Conservation (phyloP, 495 filamentous ascomycete genomes). For the Penicillium paradoxum region DNA sequence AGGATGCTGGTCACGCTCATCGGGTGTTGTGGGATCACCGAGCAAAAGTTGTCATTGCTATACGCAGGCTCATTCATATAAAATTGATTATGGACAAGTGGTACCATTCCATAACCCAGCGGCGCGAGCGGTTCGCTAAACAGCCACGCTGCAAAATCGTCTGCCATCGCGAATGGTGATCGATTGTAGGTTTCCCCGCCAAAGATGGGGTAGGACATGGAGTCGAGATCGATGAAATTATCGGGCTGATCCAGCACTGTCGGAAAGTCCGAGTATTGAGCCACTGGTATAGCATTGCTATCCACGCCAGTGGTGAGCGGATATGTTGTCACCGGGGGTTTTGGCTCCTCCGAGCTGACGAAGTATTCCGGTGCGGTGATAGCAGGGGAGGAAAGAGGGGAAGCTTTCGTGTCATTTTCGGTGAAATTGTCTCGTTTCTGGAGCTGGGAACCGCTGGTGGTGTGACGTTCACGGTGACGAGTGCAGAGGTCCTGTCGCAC, state of each 20-base stretch:
- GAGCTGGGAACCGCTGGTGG: constrained; percentile 89
- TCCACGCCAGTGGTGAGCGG: constrained; percentile 28
- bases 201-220: constrained; percentile 75
- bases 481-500: constrained; percentile 92
- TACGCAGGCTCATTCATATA: constrained; percentile 40
- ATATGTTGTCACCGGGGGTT: constrained; percentile 19
- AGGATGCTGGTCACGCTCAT: constrained; percentile 91
- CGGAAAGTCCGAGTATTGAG: constrained; percentile 28
- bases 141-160: constrained; percentile 87
- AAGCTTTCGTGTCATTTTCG: constrained; percentile 20
- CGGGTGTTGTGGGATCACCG: constrained; percentile 54
- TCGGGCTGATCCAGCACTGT: constrained; percentile 14
- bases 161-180: constrained; percentile 83
- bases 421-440: constrained; percentile 72
- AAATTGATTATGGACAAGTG: constrained; percentile 36
- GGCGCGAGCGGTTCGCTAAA: constrained; percentile 63
- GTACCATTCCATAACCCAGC: constrained; percentile 36
- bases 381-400: constrained; percentile 19
- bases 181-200: constrained; percentile 74
- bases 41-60: constrained; percentile 30
- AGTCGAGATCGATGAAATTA: constrained; percentile 49
- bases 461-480: constrained; percentile 90
- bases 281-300: constrained; percentile 11
- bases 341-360: constrained; percentile 14
- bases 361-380: constrained; percentile 20